Evolutionary conservation across 2,329 filamentous ascomycete species (phyloP), one percentile per base, ranked within the genome.

Genomic region (Akanthomyces muscarius): DNA sequence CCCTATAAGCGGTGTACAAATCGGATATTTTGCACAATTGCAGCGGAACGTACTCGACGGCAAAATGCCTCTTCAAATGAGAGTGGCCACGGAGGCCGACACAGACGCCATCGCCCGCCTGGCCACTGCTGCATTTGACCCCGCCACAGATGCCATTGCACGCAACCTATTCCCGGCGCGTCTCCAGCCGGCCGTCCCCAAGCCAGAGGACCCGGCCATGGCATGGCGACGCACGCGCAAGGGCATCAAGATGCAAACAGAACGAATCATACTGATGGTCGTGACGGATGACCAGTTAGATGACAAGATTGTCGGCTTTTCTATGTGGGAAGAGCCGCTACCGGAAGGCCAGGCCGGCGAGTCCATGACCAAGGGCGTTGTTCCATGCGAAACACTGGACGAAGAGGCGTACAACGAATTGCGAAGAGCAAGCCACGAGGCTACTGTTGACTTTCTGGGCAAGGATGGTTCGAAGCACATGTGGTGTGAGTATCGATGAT

Each of bases 81-180:
- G 71, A 21, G 65, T 56, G 23, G 69, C 71, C 30, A 67, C 62
- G 16, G 65, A 68, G 48, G 66, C 65, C 48, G 71, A 73, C 42
- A 58, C 65, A n/a, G 59, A 63, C 11, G 63, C 63, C n/a, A 67
- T 72, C 48, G 71, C 67, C n/a, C 59, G 61, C 41, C 65, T 73
- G 54, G 67, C 64, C 47, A 38, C 23, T 11, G 66, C 65, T 23
- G 69, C 70, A 11, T 73, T 73, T 61, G 48, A 67, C 57, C 66
- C 65, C 11, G 28, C 56, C 28, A 66, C 51, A 5, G 67, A 68
- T 44, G 55, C 25, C 55, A 68, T 68, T 23, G 47, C 63, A 7
- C 63, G 61, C 14, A 50, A 54, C 25, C 42, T 68, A 21, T 69
- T 66, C 44, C 68, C 68, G 14, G 45, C 16, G 16, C 64, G 52